Conservation (phyloP, 2,329 filamentous ascomycete genomes). For the Metarhizium rileyi region DNA sequence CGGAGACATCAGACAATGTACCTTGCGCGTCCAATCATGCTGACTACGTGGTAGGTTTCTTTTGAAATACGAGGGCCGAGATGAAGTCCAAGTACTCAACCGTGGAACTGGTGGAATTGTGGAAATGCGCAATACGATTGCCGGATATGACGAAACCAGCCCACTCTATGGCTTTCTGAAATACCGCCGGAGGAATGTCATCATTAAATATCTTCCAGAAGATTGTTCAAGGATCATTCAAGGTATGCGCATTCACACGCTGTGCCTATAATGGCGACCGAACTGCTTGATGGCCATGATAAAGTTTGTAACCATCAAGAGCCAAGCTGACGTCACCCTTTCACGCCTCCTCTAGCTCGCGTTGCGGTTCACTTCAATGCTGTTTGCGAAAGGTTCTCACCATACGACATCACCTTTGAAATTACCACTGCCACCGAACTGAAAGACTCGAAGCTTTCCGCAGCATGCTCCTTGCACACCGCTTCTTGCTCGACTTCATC, state of each 20-base stretch:
- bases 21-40: background rate
- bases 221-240: constrained; percentile 83
- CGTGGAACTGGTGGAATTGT: constrained; percentile 72
- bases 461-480: constrained; percentile 81
- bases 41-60: constrained; percentile 62
- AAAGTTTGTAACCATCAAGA: background rate
- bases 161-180: constrained; percentile 87
- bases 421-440: constrained; percentile 68
- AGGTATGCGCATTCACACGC: constrained; percentile 48
- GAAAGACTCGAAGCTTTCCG: constrained; percentile 77
- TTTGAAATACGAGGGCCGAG: constrained; percentile 80
- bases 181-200: constrained; percentile 79
- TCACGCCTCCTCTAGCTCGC: constrained; percentile 49
- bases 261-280: background rate
- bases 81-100: constrained; percentile 72
- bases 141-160: constrained; percentile 70
- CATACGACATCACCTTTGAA: constrained; percentile 76
- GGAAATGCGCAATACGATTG: constrained; percentile 71
- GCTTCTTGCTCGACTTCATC: constrained; percentile 80
- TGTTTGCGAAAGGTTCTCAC: constrained; percentile 63
- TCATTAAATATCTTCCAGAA: constrained; percentile 88
- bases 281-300: background rate
- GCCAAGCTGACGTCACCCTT: constrained; percentile 4
- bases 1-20: background rate
- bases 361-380: constrained; percentile 64